Base-by-base conservation (phyloP, 2,329 filamentous ascomycete species). In the Cercospora sp. region DNA sequence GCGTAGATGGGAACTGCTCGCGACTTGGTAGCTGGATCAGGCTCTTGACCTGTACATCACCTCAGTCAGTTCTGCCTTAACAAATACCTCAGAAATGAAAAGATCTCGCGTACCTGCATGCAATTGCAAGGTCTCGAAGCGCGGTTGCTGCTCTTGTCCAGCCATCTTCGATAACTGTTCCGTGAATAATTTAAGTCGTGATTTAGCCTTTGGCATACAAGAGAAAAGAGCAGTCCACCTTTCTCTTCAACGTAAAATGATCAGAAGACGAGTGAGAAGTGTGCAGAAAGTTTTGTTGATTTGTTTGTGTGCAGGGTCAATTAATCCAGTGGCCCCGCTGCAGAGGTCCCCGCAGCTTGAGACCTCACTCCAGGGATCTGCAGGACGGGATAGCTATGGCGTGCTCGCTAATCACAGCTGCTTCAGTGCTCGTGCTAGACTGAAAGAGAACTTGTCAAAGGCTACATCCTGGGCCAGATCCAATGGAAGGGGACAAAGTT, bases 1-100 rank as follows among this genome's bases (percentile, higher is more conserved):
- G 94, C 93, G 79, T 98, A 98, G 78, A 99, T 98, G 64, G 95
- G 95, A 8, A 97, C 93, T 58, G 94, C 95, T 75, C 95, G 89
- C 28, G 95, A 87, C 69, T 96, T 94, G 70, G 94, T 97, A 2
- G 89, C 80, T 28, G 91, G 82, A 79, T 98, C 95, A 26, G 92
- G 89, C 75, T 89, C 85, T 74, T 97, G 92, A 61, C 78, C 93
- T 96, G 74, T 62, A 55, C 58, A 31, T 13, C 13, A 6, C 60
- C 31, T 40, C 8, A 36, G 53, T 66, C 61, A 70, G 68, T 57
- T 20, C 20, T 13, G 55, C 2, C 28, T 16, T 12, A 12, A 23
- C 16, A 36, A 9, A 33, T n/a, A n/a, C n/a, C n/a, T n/a, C n/a
- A n/a, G n/a, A 31, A 28, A 18, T 18, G 7, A 18, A 59, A 23